These are phyloP conservation scores for Drosera capensis DNA, from an alignment of 148 eudicot species.

Conservation along the genomic window DNA sequence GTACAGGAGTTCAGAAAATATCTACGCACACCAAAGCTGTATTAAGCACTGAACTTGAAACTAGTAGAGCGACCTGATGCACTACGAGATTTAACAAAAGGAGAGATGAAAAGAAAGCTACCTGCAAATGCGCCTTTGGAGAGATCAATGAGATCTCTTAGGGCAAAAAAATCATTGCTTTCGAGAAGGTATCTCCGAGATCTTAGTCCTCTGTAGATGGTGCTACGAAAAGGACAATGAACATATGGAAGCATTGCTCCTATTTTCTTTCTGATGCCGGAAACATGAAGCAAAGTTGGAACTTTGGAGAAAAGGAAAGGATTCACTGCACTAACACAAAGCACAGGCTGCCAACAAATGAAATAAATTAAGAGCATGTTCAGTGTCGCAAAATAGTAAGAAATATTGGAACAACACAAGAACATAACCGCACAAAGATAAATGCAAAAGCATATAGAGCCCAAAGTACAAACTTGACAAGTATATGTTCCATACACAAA, in stretches of 20 bases:
- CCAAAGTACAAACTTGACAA: no score
- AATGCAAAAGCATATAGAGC: no score
- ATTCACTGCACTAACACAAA: conserved; percentile 90
- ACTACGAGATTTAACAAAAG: background rate
- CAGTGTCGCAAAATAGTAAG: background rate
- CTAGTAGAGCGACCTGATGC: no score
- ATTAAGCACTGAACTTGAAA: no score
- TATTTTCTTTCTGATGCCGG: conserved; percentile 57
- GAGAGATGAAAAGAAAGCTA: conserved; percentile 9
- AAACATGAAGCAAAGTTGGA: conserved; percentile 61
- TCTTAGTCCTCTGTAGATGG: conserved; percentile 71
- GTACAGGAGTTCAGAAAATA: no score
- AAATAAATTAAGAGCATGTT: conserved; percentile 1
- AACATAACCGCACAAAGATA: no score
- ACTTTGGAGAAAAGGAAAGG: conserved; percentile 77
- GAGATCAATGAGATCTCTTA: conserved; percentile 80
- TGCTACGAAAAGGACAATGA: conserved; percentile 72
- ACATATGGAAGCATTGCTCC: conserved; percentile 74
- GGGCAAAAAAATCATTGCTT: conserved; percentile 81
- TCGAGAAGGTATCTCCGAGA: conserved; percentile 92
- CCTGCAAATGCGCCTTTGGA: conserved; percentile 98
- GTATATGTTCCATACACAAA: no score
- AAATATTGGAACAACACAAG: no score
- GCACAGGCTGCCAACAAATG: conserved; percentile 76
- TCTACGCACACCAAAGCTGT: no score